These are phyloP conservation scores for Lachnellula arida DNA, from an alignment of 2,329 filamentous ascomycete species.

Conservation along the genomic window DNA sequence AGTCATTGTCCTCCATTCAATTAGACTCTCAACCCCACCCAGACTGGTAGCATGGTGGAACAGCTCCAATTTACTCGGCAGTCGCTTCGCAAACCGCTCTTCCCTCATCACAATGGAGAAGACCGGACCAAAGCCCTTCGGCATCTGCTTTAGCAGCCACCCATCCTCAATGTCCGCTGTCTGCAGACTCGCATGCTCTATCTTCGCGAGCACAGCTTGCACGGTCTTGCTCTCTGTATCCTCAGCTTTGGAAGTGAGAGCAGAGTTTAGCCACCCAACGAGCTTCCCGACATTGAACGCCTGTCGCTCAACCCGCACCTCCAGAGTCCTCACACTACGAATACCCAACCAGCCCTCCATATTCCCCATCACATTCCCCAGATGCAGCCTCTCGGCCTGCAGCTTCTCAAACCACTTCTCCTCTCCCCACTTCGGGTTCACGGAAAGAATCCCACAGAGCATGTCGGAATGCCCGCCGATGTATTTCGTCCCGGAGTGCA, in stretches of 20 bases:
- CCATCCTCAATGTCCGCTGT: conserved; percentile 49
- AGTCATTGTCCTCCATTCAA: conserved; percentile 93
- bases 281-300: conserved; percentile 64
- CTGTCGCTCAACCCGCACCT: conserved; percentile 75
- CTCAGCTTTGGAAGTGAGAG: conserved; percentile 27
- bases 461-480: conserved; percentile 93
- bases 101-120: conserved; percentile 69
- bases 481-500: conserved; percentile 96
- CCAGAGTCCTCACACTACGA: conserved; percentile 77
- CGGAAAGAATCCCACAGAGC: conserved; percentile 77
- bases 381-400: conserved; percentile 62
- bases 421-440: conserved; percentile 46
- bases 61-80: conserved; percentile 74
- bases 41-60: conserved; percentile 96
- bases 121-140: conserved; percentile 81
- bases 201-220: conserved; percentile 49
- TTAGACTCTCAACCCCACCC: conserved; percentile 89
- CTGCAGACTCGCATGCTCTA: conserved; percentile 81
- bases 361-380: conserved; percentile 83
- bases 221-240: conserved; percentile 39
- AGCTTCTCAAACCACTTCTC: conserved; percentile 58
- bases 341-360: conserved; percentile 91
- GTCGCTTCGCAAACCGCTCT: conserved; percentile 53
- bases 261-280: conserved; percentile 62
- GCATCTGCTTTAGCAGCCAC: conserved; percentile 88